phyloP scores from a whole-genome alignment of 176 grass and related monocot species.

The maize (Zea mays) region Zm-B73-REFERENCE-NAM-5.0 NC_050096.1:239528001-239528500 shows the following conservation, averaged over 20 bases:
- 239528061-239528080: too few species aligned
- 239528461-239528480: slow-evolving; percentile 63
- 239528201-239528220: not conserved
- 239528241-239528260: slow-evolving; percentile 26
- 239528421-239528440: slow-evolving; percentile 37
- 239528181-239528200: not conserved
- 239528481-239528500: slow-evolving; percentile 61
- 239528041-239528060: too few species aligned
- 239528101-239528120: too few species aligned
- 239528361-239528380: slow-evolving; percentile 14
- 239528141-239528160: too few species aligned
- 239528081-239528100: too few species aligned
- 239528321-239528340: slow-evolving; percentile 72
- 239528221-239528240: not conserved
- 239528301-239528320: slow-evolving; percentile 59
- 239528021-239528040: too few species aligned
- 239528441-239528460: slow-evolving; percentile 63
- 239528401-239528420: not conserved
- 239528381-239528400: slow-evolving; percentile 6
- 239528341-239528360: slow-evolving; percentile 36
- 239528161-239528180: too few species aligned
- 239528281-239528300: slow-evolving; percentile 35
- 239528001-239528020: too few species aligned
- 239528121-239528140: too few species aligned
- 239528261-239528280: not conserved